These are phyloP conservation scores for Boletus huronensis DNA, from an alignment of 768 basidiomycete genomes.

Conservation along the genomic window DNA sequence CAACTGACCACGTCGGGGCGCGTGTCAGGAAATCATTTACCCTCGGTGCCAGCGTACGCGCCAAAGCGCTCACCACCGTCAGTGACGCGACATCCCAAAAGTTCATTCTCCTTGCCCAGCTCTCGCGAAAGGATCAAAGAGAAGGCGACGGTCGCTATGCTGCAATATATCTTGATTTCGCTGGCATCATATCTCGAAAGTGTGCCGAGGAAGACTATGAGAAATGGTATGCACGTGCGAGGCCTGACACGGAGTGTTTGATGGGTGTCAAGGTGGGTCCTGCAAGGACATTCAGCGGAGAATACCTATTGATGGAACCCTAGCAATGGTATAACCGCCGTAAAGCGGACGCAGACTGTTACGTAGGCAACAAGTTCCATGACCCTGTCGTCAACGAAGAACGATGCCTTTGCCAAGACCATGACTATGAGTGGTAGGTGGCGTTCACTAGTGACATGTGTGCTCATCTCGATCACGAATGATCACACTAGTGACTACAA, in stretches of 20 bases:
- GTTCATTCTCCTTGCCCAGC: constrained; percentile 83
- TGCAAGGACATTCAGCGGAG: background rate
- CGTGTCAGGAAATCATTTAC: constrained; percentile 61
- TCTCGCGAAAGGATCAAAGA: constrained; percentile 56
- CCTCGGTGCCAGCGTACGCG: constrained; percentile 66
- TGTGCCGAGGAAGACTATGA: constrained; percentile 77
- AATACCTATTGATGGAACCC: background rate
- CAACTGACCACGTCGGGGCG: background rate
- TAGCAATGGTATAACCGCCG: constrained; percentile 94
- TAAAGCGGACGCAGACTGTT: constrained; percentile 81
- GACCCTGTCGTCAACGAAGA: constrained; percentile 87
- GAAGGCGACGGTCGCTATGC: constrained; percentile 59
- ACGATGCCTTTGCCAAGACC: constrained; percentile 75
- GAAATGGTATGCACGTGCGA: constrained; percentile 77
- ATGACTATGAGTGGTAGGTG: constrained; percentile 90
- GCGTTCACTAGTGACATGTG: constrained; percentile 11
- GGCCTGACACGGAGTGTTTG: constrained; percentile 67
- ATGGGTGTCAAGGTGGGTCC: constrained; percentile 89
- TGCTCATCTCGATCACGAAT: background rate
- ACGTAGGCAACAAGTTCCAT: constrained; percentile 83
- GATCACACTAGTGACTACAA: constrained; percentile 73
- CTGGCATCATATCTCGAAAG: constrained; percentile 59
- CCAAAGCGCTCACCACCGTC: constrained; percentile 78
- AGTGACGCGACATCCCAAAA: constrained; percentile 97
- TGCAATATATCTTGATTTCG: constrained; percentile 81